Conservation (phyloP, 2,329 filamentous ascomycete species). For the Cercospora sp. region DNA sequence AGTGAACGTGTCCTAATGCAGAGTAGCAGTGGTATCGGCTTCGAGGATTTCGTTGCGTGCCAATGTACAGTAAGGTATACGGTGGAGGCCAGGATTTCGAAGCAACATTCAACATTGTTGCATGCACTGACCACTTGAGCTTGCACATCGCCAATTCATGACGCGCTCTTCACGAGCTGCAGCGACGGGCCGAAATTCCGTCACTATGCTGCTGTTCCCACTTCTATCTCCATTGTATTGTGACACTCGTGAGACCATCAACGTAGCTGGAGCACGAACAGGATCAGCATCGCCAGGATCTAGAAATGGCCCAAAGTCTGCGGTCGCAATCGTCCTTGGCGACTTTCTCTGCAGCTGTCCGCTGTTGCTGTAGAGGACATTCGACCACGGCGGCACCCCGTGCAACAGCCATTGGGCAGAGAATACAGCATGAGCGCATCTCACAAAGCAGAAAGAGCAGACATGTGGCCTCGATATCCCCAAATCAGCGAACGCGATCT, state of each 20-base stretch:
- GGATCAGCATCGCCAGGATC: background rate
- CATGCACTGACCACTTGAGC: background rate
- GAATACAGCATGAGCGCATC: background rate
- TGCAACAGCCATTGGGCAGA: background rate
- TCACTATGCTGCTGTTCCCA: background rate
- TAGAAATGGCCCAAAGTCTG: background rate
- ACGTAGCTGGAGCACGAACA: background rate
- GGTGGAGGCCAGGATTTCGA: background rate
- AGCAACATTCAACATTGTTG: background rate
- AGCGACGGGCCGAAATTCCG: background rate
- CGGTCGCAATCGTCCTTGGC: background rate
- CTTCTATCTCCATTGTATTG: background rate
- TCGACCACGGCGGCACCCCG: background rate
- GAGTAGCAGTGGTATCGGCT: background rate
- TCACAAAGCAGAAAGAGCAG: background rate
- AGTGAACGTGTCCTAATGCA: background rate
- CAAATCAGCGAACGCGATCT: background rate
- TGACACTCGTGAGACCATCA: background rate
- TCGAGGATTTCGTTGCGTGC: background rate
- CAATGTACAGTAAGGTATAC: background rate
- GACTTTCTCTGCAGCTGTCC: background rate
- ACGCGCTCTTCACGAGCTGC: background rate
- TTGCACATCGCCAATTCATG: background rate
- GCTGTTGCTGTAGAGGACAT: background rate
- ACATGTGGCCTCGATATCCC: background rate